Base-by-base conservation (phyloP, 139 green algal genomes). In the Chlamydomonas schloesseri region DNA sequence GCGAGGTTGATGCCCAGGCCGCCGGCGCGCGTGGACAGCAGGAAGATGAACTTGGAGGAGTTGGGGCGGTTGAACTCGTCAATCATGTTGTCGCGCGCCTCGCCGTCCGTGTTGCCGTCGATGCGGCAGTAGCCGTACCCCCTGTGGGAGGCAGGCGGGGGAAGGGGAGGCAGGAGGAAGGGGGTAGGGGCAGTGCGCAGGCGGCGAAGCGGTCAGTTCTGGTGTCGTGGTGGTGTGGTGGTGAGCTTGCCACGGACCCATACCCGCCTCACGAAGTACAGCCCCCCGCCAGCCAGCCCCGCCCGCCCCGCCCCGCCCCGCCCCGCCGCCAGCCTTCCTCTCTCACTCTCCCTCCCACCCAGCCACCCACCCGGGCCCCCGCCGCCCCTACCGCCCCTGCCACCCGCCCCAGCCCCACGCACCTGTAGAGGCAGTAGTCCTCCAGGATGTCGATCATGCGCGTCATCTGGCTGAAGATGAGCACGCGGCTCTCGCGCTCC, bases 1-100 rank as follows among this genome's bases (percentile, higher is more conserved):
- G 96, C 96, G 58, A 99, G 91, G 95, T 99, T 99, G 94, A 99
- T 99, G 55, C 89, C 97, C 85, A 99, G 94, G 73, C 97, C 97
- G 55, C 97, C 97, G 26, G 97, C 97, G 50, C 97, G 92, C 3
- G 97, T 99, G 68, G 96, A 99, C 74, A 99, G 93, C 90, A 99
- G 92, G 92, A 99, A 99, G 34, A 98, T 87, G 71, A 99, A 99
- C 92, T 97, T 98, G 80, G 98, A 95, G 60, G 18, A n/a, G 85
- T 91, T 93, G 76, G 95, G 90, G 64, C 71, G 75, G 92, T 99
- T 99, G 94, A 95, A 99, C 37, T 83, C 90, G 50, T 99, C 97
- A 71, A 99, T 99, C 86, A 92, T 93, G 58, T 90, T 89, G 91
- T 99, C 98, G 21, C 98, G 93, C 90, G 99, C 97, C 36, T 99